phyloP scores from a whole-genome alignment of 1,139 yeast species.

The Debaryomycetaceae sp. region DNA sequence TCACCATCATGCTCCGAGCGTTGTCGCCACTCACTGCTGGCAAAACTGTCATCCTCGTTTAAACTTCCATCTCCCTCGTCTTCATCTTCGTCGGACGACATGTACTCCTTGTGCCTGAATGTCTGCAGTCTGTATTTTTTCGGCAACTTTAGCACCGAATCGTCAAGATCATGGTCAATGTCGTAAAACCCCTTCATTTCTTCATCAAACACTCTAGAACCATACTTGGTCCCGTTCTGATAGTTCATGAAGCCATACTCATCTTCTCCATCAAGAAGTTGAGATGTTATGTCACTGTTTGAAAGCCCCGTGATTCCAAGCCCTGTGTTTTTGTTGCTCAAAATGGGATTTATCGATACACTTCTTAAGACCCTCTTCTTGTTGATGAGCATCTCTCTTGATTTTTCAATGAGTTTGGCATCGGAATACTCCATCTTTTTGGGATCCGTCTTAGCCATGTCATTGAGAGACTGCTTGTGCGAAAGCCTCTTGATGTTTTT shows the following conservation, averaged over 20 bases:
- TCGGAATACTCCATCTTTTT: slow-evolving; percentile 47
- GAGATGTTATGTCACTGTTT: too few relatives aligned
- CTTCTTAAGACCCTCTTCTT: slow-evolving; percentile 43
- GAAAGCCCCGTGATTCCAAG: too few relatives aligned
- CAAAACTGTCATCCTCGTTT: slow-evolving; percentile 11
- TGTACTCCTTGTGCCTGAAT: slow-evolving; percentile 16
- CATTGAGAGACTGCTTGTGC: slow-evolving; percentile 29
- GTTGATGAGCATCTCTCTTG: slow-evolving; percentile 38
- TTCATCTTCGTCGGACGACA: slow-evolving; percentile 14
- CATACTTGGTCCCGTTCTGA: slow-evolving; percentile 19
- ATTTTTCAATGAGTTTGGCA: slow-evolving; percentile 46
- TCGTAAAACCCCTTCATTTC: slow-evolving; percentile 21
- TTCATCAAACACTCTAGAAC: slow-evolving; percentile 28
- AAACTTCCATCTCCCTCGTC: slow-evolving; percentile 14
- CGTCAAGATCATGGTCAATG: slow-evolving; percentile 10
- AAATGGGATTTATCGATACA: slow-evolving; percentile 40
- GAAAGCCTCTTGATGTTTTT: slow-evolving; percentile 38
- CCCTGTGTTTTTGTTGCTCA: slow-evolving; percentile 9
- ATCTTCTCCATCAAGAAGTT: slow-evolving; percentile 20
- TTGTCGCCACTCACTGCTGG: too few relatives aligned
- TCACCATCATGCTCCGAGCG: slow-evolving; percentile 5
- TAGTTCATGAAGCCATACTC: slow-evolving; percentile 35
- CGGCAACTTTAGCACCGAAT: slow-evolving; percentile 10
- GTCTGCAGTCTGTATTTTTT: slow-evolving; percentile 39
- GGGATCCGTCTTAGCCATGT: slow-evolving; percentile 9